Percentiles rank a stretch among this genome's conserved stretches.
Conservation (phyloP, 495 filamentous ascomycete species). For the Podospora australis region DNA sequence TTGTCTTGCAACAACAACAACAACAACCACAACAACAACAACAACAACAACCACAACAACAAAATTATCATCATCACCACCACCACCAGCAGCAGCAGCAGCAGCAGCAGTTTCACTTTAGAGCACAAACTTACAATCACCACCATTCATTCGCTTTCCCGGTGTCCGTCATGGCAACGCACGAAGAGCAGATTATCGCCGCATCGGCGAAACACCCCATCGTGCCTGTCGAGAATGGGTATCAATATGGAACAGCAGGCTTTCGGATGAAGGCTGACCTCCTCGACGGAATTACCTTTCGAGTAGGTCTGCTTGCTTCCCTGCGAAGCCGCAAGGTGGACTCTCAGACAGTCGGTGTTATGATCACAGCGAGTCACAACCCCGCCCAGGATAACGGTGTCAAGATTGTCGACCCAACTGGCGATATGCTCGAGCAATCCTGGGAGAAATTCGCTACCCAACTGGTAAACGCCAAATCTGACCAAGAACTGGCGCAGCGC, state of each 20-base stretch:
- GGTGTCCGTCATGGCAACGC: no score
- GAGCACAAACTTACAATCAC: constrained; percentile 8
- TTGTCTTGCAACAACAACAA: background rate
- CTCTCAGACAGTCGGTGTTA: constrained; percentile 88
- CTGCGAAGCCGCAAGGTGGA: constrained; percentile 85
- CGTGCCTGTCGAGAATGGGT: constrained; percentile 59
- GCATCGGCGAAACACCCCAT: constrained; percentile 61
- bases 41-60: no score
- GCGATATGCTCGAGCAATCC: constrained; percentile 90
- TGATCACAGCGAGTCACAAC: constrained; percentile 99
- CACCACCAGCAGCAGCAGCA: background rate
- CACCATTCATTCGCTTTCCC: no score
- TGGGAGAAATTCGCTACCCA: constrained; percentile 87
- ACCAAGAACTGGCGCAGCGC: constrained; percentile 64
- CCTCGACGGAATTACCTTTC: constrained; percentile 86
- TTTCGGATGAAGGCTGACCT: constrained; percentile 55
- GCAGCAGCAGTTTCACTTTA: background rate
- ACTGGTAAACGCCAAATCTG: constrained; percentile 74
- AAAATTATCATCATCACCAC: background rate
- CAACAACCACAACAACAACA: no score
- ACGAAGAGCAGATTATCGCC: constrained; percentile 42
- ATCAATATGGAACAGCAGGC: constrained; percentile 93
- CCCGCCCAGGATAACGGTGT: constrained; percentile 95
- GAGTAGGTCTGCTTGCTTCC: constrained; percentile 81
- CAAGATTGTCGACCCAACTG: constrained; percentile 96